Percentiles rank a stretch among this genome's conserved stretches.
These are phyloP conservation scores for Carex pumila DNA, from an alignment of 176 grass and related monocot genomes.

Conservation along the genomic window DNA sequence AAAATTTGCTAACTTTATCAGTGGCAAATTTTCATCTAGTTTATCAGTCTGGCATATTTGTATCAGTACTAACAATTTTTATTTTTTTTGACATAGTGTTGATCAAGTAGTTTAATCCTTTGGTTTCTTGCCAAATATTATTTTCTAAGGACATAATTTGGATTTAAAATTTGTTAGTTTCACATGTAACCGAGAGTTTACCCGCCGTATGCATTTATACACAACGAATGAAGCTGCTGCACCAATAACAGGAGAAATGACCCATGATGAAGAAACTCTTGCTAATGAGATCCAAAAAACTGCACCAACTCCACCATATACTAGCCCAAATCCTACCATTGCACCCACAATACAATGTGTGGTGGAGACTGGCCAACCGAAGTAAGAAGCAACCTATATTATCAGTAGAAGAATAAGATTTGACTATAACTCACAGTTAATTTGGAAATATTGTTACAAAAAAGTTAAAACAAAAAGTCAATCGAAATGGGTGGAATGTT, in stretches of 20 bases:
- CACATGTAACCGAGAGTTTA: conserved; percentile 28
- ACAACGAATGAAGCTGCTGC: conserved; percentile 85
- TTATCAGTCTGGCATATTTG: neutral
- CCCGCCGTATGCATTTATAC: conserved; percentile 94
- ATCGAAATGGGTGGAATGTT: neutral
- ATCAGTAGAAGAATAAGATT: conserved; percentile 27
- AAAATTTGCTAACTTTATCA: neutral
- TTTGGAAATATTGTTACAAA: neutral
- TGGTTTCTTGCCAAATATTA: neutral
- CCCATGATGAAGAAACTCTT: conserved; percentile 90
- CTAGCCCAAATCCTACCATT: conserved; percentile 98
- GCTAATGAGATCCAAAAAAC: conserved; percentile 95
- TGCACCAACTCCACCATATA: conserved; percentile 66
- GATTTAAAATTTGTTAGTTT: neutral
- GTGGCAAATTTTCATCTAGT: neutral
- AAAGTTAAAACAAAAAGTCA: neutral
- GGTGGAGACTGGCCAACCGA: conserved; percentile 94
- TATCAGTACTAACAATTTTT: neutral
- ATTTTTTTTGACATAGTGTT: conserved; percentile 12
- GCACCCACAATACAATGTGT: conserved; percentile 97
- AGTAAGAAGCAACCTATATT: conserved; percentile 86
- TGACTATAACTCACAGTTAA: neutral
- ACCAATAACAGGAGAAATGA: conserved; percentile 89
- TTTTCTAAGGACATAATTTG: neutral
- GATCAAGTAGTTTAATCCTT: neutral